Evolutionary conservation across 257 asterid genomes (phyloP), one percentile per base, ranked within the genome.

Genomic region (Solanum etuberosum): DNA sequence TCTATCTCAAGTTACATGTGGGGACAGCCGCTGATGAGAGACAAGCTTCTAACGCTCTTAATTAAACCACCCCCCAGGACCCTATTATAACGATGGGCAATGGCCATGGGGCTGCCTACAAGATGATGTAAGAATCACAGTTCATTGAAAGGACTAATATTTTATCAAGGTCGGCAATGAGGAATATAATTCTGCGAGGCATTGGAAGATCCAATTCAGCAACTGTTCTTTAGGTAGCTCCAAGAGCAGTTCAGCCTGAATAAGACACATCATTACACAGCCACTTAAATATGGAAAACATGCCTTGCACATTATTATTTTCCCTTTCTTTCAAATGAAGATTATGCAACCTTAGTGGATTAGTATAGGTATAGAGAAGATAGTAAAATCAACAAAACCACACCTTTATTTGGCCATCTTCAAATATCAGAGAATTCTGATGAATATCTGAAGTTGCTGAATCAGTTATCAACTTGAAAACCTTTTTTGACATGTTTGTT

Each of bases 151-250:
- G 70, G 85, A 81, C 93, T 95, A 96, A 88, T 95, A 95, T 90
- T 95, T 96, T 87, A 96, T 91, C 88, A 96, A 91, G 88, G 98
- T 92, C 21, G 99, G 99, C 80, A 96, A 89, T 59, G 95, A 92
- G 54, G 96, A 93, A 90, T 96, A 95, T 61, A 96, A 97, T 90
- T 95, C 99, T 12, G 98, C 93, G 85, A 96, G 89, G 90, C 98
- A 96, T 87, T 94, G 98, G 90, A 96, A 96, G 89, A 96, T 91
- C 99, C 99, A 96, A 91, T 93, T 95, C 31, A 96, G 98, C 92
- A 96, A 89, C 92, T 96, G 98, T 92, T 96, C 98, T 90, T 94
- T 93, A 48, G 99, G 99, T 83, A 96, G 93, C 91, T 96, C 99
- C 94, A 96, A 89, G 81, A 95, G 98, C 35, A 96, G 94, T 92